Evolutionary conservation across 2,329 filamentous ascomycete species (phyloP).

Genomic region (Claviceps fusiformis): DNA sequence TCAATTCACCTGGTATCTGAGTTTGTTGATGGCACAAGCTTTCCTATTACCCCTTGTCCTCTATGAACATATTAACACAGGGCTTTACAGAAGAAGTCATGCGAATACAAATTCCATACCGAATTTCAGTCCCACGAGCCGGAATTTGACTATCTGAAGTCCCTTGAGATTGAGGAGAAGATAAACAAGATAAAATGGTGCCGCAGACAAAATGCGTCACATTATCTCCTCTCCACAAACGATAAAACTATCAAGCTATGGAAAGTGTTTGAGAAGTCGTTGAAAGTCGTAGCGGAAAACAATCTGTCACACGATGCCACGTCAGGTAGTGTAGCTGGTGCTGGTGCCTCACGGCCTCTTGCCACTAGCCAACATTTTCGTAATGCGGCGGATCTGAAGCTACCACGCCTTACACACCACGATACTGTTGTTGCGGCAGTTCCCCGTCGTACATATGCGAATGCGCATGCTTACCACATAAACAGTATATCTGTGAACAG

Average conservation of each 20-base stretch:
- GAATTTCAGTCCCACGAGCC: slow-evolving; percentile 99
- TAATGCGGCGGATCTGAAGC: slow-evolving; percentile 70
- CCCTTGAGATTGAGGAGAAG: slow-evolving; percentile 98
- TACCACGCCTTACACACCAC: slow-evolving; percentile 92
- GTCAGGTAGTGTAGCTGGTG: slow-evolving; percentile 56
- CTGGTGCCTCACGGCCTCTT: slow-evolving; percentile 60
- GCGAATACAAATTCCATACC: slow-evolving; percentile 99
- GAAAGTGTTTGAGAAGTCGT: slow-evolving; percentile 99
- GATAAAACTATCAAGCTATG: slow-evolving; percentile 99
- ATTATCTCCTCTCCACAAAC: slow-evolving; percentile 96
- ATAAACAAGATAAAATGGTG: slow-evolving; percentile 99
- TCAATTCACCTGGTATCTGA: background rate
- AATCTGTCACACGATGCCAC: slow-evolving; percentile 93
- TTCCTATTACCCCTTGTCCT: background rate
- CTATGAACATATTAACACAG: background rate
- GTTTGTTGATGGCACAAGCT: background rate
- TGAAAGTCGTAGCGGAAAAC: slow-evolving; percentile 98
- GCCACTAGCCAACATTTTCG: slow-evolving; percentile 60
- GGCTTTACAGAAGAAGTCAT: slow-evolving; percentile 83
- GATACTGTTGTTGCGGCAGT: slow-evolving; percentile 97
- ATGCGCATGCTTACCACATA: slow-evolving; percentile 98
- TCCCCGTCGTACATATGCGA: slow-evolving; percentile 89
- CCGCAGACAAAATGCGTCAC: slow-evolving; percentile 90
- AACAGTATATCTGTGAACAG: slow-evolving; percentile 99
- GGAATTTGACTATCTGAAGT: slow-evolving; percentile 98